Evolutionary conservation across 1,284 basidiomycete genomes (phyloP).

Genomic region (Leccinum cinnamomeum): DNA sequence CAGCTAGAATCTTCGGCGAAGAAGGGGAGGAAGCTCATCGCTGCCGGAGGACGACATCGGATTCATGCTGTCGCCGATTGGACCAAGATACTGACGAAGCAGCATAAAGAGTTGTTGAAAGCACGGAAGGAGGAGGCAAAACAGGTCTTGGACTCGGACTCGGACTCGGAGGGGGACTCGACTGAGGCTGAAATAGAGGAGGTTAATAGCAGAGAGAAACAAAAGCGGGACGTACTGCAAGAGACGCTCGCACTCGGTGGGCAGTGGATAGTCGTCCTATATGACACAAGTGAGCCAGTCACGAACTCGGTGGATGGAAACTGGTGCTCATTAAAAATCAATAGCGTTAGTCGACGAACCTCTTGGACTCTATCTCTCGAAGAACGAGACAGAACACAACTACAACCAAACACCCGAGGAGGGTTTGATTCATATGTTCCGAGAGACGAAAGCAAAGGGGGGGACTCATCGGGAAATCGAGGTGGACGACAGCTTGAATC

Average conservation of each 20-base stretch:
- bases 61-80: not conserved
- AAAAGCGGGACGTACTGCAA: not conserved
- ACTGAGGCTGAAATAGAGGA: not conserved
- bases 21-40: not conserved
- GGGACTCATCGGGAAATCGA: not conserved
- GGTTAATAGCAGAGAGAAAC: not conserved
- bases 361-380: not conserved
- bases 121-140: not conserved
- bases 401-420: not conserved
- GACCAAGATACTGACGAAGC: not conserved
- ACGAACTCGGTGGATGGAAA: no score
- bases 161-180: not conserved
- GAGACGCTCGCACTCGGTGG: not conserved
- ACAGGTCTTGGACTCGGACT: not conserved
- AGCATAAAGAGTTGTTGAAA: not conserved
- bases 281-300: not conserved
- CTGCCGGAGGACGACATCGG: not conserved
- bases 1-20: not conserved
- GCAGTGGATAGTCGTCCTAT: not conserved
- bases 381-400: not conserved
- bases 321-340: not conserved
- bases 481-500: not conserved
- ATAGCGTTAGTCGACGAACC: not conserved
- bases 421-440: not conserved
- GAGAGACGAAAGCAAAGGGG: not conserved